A percentile compares a stretch with the other conserved stretches of the same genome.
Evolutionary conservation across 1,139 yeast genomes (phyloP).

Genomic region (Hyphopichia burtonii): DNA sequence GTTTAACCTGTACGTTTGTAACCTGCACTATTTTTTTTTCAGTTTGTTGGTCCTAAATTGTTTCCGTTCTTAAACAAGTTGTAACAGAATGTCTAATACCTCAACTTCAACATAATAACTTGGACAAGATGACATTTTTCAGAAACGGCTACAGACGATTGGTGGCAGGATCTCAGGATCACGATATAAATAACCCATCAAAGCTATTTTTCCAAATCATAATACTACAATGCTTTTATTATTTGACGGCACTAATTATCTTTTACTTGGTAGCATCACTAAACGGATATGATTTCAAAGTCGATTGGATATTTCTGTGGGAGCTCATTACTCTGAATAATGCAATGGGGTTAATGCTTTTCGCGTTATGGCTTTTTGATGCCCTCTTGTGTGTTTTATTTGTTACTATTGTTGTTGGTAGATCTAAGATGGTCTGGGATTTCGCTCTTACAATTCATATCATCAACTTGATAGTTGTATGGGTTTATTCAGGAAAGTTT

Average conservation of each 20-base stretch:
- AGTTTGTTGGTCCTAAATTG: not conserved
- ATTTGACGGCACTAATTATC: conserved; percentile 56
- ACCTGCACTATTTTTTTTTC: not conserved
- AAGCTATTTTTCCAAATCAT: conserved; percentile 54
- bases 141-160: conserved; percentile 26
- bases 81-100: not conserved
- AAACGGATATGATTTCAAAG: conserved; percentile 60
- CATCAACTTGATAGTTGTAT: conserved; percentile 68
- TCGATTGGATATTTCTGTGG: conserved; percentile 84
- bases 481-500: conserved; percentile 62
- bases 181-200: conserved; percentile 38
- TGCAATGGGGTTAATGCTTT: conserved; percentile 74
- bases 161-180: conserved; percentile 21
- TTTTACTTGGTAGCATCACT: conserved; percentile 58
- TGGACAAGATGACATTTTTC: not conserved
- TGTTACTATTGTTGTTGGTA: conserved; percentile 82
- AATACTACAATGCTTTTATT: conserved; percentile 64
- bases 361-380: conserved; percentile 77
- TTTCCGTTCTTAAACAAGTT: not conserved
- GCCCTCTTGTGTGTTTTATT: conserved; percentile 75
- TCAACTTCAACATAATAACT: not conserved
- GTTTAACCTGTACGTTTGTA: not conserved
- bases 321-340: conserved; percentile 69
- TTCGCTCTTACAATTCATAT: conserved; percentile 89
- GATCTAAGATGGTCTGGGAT: conserved; percentile 94